These are phyloP conservation scores for Thalassiosira delicatula DNA, from an alignment of 352 stramenopile genomes.

Conservation along the genomic window DNA sequence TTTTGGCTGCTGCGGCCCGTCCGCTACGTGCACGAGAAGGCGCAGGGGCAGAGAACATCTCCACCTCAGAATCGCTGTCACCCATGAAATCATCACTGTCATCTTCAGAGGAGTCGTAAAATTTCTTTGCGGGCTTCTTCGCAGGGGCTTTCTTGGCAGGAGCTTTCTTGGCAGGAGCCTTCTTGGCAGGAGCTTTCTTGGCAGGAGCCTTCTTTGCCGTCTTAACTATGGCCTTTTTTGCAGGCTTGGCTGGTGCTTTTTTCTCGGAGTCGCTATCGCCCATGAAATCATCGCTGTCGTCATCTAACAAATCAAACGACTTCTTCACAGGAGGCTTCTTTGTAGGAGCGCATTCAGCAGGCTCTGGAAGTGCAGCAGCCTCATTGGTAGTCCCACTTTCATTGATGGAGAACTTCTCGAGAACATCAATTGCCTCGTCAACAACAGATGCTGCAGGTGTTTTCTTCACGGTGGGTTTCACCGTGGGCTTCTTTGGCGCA, in stretches of 20 bases:
- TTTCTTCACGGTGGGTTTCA: background rate
- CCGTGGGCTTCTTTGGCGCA: background rate
- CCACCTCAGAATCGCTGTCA: conserved; percentile 38
- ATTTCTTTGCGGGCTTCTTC: conserved; percentile 8
- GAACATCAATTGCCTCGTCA: conserved; percentile 11
- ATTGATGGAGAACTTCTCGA: conserved; percentile 21
- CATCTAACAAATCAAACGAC: conserved; percentile 29
- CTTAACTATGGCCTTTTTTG: no score
- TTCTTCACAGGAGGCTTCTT: conserved; percentile 15
- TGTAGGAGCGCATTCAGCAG: background rate
- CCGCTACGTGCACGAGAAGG: conserved; percentile 32
- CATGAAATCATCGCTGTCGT: conserved; percentile 49
- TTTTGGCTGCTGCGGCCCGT: conserved; percentile 30
- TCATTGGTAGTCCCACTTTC: background rate
- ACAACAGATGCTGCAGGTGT: background rate
- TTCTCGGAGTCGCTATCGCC: conserved; percentile 37
- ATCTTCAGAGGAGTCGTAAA: conserved; percentile 36
- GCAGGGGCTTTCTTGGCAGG: conserved; percentile 16
- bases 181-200: conserved; percentile 19
- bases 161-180: conserved; percentile 19
- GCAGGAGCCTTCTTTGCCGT: conserved; percentile 12
- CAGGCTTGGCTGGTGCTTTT: conserved; percentile 11
- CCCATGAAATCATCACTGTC: conserved; percentile 50
- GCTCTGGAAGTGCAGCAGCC: background rate
- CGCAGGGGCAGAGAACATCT: conserved; percentile 3